Base-by-base conservation (phyloP, 2,329 filamentous ascomycete genomes). In the Aspergillus thermomutatus region DNA sequence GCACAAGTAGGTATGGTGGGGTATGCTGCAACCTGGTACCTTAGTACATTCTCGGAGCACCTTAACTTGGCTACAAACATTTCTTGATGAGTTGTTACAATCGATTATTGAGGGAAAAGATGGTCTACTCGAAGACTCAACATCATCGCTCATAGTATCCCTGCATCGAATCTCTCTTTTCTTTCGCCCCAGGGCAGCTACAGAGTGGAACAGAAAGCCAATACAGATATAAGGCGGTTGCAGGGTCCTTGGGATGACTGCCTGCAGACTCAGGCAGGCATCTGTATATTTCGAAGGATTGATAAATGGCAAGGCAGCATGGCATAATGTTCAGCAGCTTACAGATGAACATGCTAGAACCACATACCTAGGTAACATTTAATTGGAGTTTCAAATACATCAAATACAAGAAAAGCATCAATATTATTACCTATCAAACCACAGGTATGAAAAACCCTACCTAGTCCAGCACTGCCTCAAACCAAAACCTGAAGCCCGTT, bases 401-500 rank as follows among this genome's bases (percentile, higher is more conserved):
- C 43, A 54, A 54, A 54, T 27, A 40, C 55, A 49, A 55, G n/a
- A 49, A 49, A 52, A 27, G 23, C 4, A n/a, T 50, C 19, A 50
- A 41, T 56, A 47, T 49, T 25, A 48, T 46, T 45, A n/a, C n/a
- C n/a, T n/a, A 48, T 54, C 48, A 49, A n/a, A 49, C 31, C 31
- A 34, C 17, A 47, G 53, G 51, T 60, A 56, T 57, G 43, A 23
- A 21, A 21, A 19, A 11, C 40, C n/a, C 10, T 19, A 21, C n/a
- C 17, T n/a, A 19, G 40, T 19, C 51, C 58, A 64, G 63, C 61
- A 65, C 63, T 65, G 63, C 63, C 63, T 64, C 63, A 60, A 55
- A 64, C 56, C 53, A 58, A 60, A 56, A 52, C 43, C 21, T 26
- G 43, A 46, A 21, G 3, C 53, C 57, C 55, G 56, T 55, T 52